These are phyloP conservation scores for Pogostemon cablin DNA, from an alignment of 257 asterid species.

Conservation along the genomic window DNA sequence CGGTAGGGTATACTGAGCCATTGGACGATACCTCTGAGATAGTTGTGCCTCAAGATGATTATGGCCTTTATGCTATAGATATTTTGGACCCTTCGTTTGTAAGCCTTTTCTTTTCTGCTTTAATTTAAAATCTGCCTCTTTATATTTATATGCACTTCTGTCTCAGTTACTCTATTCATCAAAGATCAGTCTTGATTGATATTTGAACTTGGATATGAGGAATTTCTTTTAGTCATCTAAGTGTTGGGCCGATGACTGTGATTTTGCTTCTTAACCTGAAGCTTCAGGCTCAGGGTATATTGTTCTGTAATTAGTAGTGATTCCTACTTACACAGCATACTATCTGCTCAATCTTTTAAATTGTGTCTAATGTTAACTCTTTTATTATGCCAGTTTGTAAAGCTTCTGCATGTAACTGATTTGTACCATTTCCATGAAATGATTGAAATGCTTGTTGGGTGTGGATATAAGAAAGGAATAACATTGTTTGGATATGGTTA, in stretches of 20 bases:
- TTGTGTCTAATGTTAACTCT: constrained; percentile 23
- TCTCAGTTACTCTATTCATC: neutral
- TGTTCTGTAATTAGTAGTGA: neutral
- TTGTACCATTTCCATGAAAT: constrained; percentile 90
- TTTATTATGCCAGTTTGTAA: constrained; percentile 61
- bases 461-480: constrained; percentile 88
- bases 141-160: neutral
- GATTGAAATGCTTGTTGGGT: constrained; percentile 96
- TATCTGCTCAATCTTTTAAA: neutral
- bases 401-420: constrained; percentile 61
- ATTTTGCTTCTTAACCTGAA: neutral
- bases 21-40: constrained; percentile 71
- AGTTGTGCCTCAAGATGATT: constrained; percentile 90
- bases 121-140: neutral
- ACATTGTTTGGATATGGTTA: constrained; percentile 96
- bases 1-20: constrained; percentile 82
- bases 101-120: constrained; percentile 35
- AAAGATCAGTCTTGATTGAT: neutral
- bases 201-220: neutral
- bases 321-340: neutral
- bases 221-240: neutral
- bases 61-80: constrained; percentile 94
- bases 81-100: constrained; percentile 92
- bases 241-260: neutral
- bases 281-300: neutral